Base-by-base conservation (phyloP, 441 rosid species). In the Brassica balearica region DNA sequence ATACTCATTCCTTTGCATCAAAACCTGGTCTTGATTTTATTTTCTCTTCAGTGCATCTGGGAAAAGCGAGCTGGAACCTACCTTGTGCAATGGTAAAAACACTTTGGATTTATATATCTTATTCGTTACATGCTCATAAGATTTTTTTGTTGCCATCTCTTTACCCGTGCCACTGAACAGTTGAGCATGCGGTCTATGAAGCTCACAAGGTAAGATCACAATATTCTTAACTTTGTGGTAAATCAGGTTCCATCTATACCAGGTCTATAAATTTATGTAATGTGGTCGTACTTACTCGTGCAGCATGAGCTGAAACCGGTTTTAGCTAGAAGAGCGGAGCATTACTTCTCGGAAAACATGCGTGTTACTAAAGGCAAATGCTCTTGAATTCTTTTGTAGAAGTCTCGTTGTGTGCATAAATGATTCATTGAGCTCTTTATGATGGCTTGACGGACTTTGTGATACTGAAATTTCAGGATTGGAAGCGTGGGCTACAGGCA, bases 291-390 rank as follows among this genome's bases (percentile, higher is more conserved):
- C 76, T 70, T 19, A 61, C 36, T 72, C 17, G 23, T 77, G 81
- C 88, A 95, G 99, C 78, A 82, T 80, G 82, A 82, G 71, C 77
- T 95, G 72, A 85, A 87, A 51, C 79, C 87, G 3, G 73, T 72
- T 77, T 85, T 92, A 77, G 95, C 97, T 64, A 89, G 84, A 86
- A 89, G 99, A 90, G 99, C 97, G 34, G 93, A 89, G 82, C 99
- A 95, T 77, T 95, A 88, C 77, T 95, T 95, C 86, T 87, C 98
- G 0, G 99, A 95, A 77, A 92, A 90, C 83, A 79, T 67, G 80
- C 88, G 99, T 48, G 99, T 93, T 83, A 74, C 74, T 34, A 83
- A 89, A 89, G 99, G 99, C 83, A 83, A 73, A 69, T 25, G 41
- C 76, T 74, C 46, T 58, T 29, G 22, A 14, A 2, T 65, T 59